Percentiles rank a stretch among this genome's conserved stretches.
Conservation (phyloP, 1,284 basidiomycete genomes). For the Inonotus obliquus region DNA sequence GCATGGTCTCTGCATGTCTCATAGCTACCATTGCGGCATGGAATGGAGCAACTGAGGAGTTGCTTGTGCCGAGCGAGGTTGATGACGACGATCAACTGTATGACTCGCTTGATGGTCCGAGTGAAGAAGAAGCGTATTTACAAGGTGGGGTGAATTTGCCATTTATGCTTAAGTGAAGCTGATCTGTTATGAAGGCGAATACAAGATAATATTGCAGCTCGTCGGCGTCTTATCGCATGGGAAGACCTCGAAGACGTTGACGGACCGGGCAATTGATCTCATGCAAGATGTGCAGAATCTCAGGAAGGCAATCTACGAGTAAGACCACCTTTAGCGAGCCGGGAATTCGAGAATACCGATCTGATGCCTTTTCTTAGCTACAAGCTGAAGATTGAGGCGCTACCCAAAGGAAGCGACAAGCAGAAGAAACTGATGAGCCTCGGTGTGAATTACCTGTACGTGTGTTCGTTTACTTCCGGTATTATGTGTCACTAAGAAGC, state of each 20-base stretch:
- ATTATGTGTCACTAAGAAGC: background rate
- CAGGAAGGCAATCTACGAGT: slow-evolving; percentile 91
- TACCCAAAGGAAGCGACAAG: slow-evolving; percentile 74
- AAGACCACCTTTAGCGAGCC: background rate
- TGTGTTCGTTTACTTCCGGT: slow-evolving; percentile 6
- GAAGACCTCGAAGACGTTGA: slow-evolving; percentile 89
- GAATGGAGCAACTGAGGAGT: slow-evolving; percentile 39
- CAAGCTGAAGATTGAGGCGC: slow-evolving; percentile 85
- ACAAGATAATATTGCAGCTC: slow-evolving; percentile 94
- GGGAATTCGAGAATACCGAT: background rate
- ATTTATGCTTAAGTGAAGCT: background rate
- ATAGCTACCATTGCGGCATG: slow-evolving; percentile 76
- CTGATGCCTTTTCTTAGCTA: slow-evolving; percentile 48
- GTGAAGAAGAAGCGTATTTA: slow-evolving; percentile 82
- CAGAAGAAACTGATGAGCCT: slow-evolving; percentile 69
- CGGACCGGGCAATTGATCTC: slow-evolving; percentile 84
- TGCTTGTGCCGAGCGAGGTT: slow-evolving; percentile 35
- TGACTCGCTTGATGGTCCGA: slow-evolving; percentile 70
- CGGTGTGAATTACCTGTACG: slow-evolving; percentile 83
- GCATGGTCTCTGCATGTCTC: slow-evolving; percentile 88
- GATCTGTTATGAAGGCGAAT: slow-evolving; percentile 66
- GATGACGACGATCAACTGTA: slow-evolving; percentile 42
- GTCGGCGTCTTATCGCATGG: slow-evolving; percentile 86
- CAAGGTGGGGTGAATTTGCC: slow-evolving; percentile 51
- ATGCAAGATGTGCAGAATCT: slow-evolving; percentile 96